Base-by-base conservation (phyloP, 805 yeast genomes). In the Saturnispora dispora region DNA sequence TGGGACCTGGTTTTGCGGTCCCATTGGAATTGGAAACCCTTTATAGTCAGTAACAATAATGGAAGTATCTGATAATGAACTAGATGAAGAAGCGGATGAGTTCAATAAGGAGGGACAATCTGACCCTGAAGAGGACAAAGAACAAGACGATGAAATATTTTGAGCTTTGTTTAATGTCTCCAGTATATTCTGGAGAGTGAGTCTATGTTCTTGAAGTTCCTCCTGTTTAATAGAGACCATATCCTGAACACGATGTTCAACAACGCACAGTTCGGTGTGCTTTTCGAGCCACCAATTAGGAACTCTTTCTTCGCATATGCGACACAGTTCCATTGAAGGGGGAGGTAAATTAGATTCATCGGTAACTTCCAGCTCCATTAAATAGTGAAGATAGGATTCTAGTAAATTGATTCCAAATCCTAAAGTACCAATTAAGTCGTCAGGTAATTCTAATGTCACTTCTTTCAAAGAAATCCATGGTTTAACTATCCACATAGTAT, bases 251-350 rank as follows among this genome's bases (percentile, higher is more conserved):
- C 82, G 77, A 67, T 89, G 96, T 64, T 90, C 97, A 35, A 87
- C 77, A 28, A 86, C 72, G 60, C 99, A 93, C 45, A 86, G 70
- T 61, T 89, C 93, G 1, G 91, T 83, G 67, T 93, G 99, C 47
- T 83, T 77, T 59, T 91, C 99, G 39, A 93, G 72, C 85, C 95
- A 93, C 99, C 99, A 93, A 4, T 89, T 85, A 4, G 96, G 96
- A n/a, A 89, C 82, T 46, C 77, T 77, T 30, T 82, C 81, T 62
- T 93, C 99, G 67, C 99, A 93, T 27, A 93, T 89, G 46, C 96
- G 76, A 65, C 99, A 93, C 32, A 93, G 70, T 36, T 86, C 88
- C 52, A 81, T 75, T 23, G 83, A 82, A 1, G 96, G 96, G n/a
- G 80, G 76, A 0, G 96, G 95, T 0, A 88, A 74, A 53, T 74